Evolutionary conservation across 176 grass and related monocot species (phyloP).

Genomic region (Elaeis guineensis): DNA sequence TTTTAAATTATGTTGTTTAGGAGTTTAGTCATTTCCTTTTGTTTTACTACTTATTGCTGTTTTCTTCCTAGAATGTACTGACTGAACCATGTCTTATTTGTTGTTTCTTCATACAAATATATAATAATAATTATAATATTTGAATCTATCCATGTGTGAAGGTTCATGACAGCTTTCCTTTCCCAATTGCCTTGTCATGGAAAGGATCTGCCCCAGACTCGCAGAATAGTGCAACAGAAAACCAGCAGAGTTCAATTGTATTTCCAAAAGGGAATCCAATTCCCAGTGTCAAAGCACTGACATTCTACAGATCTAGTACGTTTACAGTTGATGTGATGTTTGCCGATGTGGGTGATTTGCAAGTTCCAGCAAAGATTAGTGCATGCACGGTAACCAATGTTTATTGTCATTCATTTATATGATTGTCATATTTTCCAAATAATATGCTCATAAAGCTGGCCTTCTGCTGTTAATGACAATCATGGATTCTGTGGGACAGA

Average conservation of each 20-base stretch:
- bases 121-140: no score
- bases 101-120: no score
- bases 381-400: slow-evolving; percentile 47
- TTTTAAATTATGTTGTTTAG: no score
- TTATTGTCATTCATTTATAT: no score
- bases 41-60: neutral
- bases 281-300: slow-evolving; percentile 56
- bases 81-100: no score
- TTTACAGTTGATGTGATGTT: slow-evolving; percentile 62
- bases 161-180: slow-evolving; percentile 79
- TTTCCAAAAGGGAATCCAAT: slow-evolving; percentile 60
- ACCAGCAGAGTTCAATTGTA: slow-evolving; percentile 38
- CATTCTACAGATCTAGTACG: slow-evolving; percentile 46
- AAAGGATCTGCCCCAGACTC: slow-evolving; percentile 40
- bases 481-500: slow-evolving; percentile 24
- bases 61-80: no score
- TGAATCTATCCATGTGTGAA: slow-evolving; percentile 5
- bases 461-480: slow-evolving; percentile 2
- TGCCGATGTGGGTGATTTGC: slow-evolving; percentile 13
- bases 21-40: neutral
- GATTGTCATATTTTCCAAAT: no score
- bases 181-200: slow-evolving; percentile 67
- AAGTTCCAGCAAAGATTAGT: slow-evolving; percentile 44
- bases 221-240: slow-evolving; percentile 29
- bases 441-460: neutral